Percentiles rank a stretch among this genome's conserved stretches.
phyloP scores from a whole-genome alignment of 768 basidiomycete genomes.

The Termitomyces sp. region DNA sequence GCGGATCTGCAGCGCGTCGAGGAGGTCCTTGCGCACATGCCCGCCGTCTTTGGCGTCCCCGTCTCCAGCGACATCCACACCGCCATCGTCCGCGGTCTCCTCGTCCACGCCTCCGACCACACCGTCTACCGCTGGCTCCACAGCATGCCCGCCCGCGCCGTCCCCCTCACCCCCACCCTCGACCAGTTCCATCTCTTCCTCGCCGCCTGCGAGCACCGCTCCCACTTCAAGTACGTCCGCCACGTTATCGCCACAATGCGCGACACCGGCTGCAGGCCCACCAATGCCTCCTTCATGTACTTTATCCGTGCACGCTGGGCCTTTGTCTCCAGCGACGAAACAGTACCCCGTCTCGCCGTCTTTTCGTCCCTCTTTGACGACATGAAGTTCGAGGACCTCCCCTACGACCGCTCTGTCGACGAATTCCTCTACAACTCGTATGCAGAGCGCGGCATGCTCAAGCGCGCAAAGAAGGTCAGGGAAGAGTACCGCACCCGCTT shows the following conservation, averaged over 20 bases:
- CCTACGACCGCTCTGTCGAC: slow-evolving; percentile 38
- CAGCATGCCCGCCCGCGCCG: slow-evolving; percentile 48
- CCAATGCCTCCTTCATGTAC: slow-evolving; percentile 41
- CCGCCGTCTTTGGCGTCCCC: slow-evolving; percentile 38
- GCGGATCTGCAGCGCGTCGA: slow-evolving; percentile 52
- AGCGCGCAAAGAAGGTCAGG: slow-evolving; percentile 33
- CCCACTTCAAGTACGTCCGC: slow-evolving; percentile 28
- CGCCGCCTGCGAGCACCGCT: slow-evolving; percentile 28
- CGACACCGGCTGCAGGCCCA: slow-evolving; percentile 37
- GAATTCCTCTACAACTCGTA: slow-evolving; percentile 38
- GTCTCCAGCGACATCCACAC: slow-evolving; percentile 45
- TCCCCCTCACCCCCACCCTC: slow-evolving; percentile 38
- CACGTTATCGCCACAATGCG: slow-evolving; percentile 30
- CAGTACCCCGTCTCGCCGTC: slow-evolving; percentile 23
- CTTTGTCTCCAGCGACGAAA: slow-evolving; percentile 21
- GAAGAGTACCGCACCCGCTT: slow-evolving; percentile 30
- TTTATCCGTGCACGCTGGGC: slow-evolving; percentile 41
- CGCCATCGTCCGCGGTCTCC: slow-evolving; percentile 43
- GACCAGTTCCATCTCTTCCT: slow-evolving; percentile 55
- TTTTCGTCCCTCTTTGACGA: slow-evolving; percentile 40
- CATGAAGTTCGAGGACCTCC: slow-evolving; percentile 39
- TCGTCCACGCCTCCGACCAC: slow-evolving; percentile 36
- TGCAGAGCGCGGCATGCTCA: slow-evolving; percentile 29
- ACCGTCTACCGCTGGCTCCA: slow-evolving; percentile 46
- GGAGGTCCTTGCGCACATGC: slow-evolving; percentile 46